Evolutionary conservation across 768 basidiomycete species (phyloP).

Genomic region (Hydnomerulius pinastri): DNA sequence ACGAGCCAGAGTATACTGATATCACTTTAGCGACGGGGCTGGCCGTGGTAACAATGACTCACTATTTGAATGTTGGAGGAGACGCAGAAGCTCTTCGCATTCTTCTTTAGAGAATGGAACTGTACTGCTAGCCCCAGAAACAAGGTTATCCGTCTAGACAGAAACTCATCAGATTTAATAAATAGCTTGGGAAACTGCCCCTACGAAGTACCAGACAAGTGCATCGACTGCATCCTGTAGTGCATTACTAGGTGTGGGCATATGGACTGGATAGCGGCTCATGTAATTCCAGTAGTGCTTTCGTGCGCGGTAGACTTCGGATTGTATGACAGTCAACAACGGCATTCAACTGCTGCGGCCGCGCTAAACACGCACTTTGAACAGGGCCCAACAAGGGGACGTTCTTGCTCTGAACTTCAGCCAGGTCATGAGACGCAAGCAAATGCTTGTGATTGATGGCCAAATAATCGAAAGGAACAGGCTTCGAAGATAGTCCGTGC

Average conservation of each 20-base stretch:
- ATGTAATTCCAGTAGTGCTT: constrained; percentile 56
- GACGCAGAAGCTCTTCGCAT: constrained; percentile 50
- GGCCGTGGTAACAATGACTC: neutral
- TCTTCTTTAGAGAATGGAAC: constrained; percentile 57
- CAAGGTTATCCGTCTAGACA: constrained; percentile 48
- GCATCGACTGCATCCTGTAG: constrained; percentile 50
- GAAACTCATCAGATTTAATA: neutral
- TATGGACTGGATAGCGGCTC: constrained; percentile 50
- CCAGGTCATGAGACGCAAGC: constrained; percentile 43
- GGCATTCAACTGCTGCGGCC: constrained; percentile 5
- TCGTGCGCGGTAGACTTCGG: constrained; percentile 44
- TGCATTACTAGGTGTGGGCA: constrained; percentile 42
- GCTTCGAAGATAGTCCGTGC: constrained; percentile 28
- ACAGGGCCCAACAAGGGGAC: constrained; percentile 20
- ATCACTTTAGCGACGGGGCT: neutral
- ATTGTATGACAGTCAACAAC: neutral
- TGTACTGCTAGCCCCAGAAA: constrained; percentile 42
- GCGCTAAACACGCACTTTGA: constrained; percentile 29
- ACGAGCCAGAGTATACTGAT: constrained; percentile 9
- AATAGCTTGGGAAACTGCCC: constrained; percentile 3
- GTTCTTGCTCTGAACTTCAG: constrained; percentile 33
- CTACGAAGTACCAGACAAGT: constrained; percentile 50
- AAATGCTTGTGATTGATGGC: constrained; percentile 50
- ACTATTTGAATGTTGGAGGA: constrained; percentile 37
- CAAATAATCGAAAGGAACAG: constrained; percentile 34